Evolutionary conservation across 371 early-diverging fungal species (phyloP), one percentile per base, ranked within the genome.

Genomic region (Chytridium lagenaria): DNA sequence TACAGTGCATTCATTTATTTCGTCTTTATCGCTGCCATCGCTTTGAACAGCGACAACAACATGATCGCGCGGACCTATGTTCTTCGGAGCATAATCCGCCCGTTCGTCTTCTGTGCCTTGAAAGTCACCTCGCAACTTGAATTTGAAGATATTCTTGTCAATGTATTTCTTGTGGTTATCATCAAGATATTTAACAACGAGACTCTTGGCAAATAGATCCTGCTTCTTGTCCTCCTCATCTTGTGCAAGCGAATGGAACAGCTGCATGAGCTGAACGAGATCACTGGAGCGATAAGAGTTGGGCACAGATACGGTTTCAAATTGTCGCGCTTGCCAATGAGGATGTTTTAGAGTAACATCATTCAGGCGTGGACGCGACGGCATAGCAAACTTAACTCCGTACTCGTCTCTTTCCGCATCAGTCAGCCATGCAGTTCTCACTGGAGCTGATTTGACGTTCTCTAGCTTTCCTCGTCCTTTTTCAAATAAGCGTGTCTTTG

Each of bases 381-480:
- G 12, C 55, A 52, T n/a, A 22, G 15, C 28, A 64, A 36, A 63
- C 28, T 26, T 19, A 23, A 2, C 2, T 49, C 72, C 69, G 40
- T 69, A 72, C 37, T 76, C 77, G 1, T 36, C 68, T 19, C 19
- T 26, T 30, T 76, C 36, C 1, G 36, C 66, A 16, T 33, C 66
- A 38, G 0, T 69, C 36, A 76, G 59, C 50, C 33, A 72, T 5
- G 69, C 31, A 15, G 1, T 40, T 2, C 22, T 61, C 23, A 5
- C 57, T 15, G 57, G 57, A 19, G 23, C 3, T 15, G 37, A 15
- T 61, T 36, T 7, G 36, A 12, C 23, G 3, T 31, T 37, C 7
- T 44, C 44, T 12, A 19, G 44, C 44, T 19, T 44, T 36, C 34
- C 30, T 36, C 34, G 16, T 15, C 31, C 36, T 36, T 61, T 34